Percentiles rank a stretch among this genome's conserved stretches.
Conservation (phyloP, 371 early-diverging fungal species). For the Dinochytrium kinnereticum region DNA sequence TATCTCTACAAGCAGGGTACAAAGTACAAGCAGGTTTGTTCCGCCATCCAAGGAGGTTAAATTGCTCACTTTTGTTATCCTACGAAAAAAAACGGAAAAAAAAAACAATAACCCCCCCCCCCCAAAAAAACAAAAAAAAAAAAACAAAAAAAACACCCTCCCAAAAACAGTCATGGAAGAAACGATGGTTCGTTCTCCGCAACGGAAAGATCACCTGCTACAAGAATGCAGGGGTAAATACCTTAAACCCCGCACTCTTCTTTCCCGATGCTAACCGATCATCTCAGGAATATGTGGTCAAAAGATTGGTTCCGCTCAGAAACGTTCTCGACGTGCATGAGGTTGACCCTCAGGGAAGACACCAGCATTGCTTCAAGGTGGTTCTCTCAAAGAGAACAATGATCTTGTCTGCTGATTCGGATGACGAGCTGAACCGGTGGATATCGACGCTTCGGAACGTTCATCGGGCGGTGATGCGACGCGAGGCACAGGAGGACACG, state of each 20-base stretch:
- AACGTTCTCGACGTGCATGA: constrained; percentile 77
- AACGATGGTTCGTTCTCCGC: constrained; percentile 84
- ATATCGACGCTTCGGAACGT: constrained; percentile 60
- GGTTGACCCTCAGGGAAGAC: constrained; percentile 63
- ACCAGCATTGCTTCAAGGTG: constrained; percentile 74
- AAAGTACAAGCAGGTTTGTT: constrained; percentile 58
- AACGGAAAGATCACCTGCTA: constrained; percentile 78
- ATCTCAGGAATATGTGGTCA: constrained; percentile 75
- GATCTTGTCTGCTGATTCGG: constrained; percentile 70
- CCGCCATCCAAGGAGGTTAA: background rate
- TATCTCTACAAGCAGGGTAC: constrained; percentile 72
- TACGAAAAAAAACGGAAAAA: no score
- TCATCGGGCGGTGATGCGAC: constrained; percentile 29
- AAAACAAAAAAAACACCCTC: no score
- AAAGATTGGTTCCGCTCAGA: constrained; percentile 70
- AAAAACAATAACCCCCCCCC: no score
- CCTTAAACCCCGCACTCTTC: background rate
- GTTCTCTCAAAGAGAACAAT: constrained; percentile 74
- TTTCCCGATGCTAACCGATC: background rate
- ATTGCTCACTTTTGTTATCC: constrained; percentile 1
- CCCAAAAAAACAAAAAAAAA: no score
- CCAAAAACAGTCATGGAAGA: constrained; percentile 72
- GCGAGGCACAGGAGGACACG: background rate
- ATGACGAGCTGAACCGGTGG: constrained; percentile 68
- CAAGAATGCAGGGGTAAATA: constrained; percentile 73